Conservation (phyloP, 306 rosid species). For the Potentilla sterilis region DNA sequence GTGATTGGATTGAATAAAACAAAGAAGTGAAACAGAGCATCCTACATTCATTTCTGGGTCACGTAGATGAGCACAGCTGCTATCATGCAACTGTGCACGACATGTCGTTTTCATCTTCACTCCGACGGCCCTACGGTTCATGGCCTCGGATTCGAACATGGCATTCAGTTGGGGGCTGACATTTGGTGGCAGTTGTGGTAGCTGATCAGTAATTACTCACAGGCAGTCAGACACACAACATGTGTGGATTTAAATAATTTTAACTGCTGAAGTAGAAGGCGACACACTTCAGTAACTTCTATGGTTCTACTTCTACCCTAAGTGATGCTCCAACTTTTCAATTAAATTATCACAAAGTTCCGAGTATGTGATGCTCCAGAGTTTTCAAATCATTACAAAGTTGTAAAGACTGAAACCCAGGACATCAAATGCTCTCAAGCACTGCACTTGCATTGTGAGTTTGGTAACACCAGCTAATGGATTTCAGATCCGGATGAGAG, state of each 20-base stretch:
- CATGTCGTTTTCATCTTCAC: slow-evolving; percentile 13
- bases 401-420: not conserved
- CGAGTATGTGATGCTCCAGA: not conserved
- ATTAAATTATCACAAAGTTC: not conserved
- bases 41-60: slow-evolving; percentile 25
- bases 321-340: no score
- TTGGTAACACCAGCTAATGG: not conserved
- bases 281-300: no score
- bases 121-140: not conserved
- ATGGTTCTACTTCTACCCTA: no score
- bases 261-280: not conserved
- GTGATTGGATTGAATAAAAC: not conserved
- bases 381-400: not conserved
- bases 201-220: not conserved
- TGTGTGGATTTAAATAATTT: not conserved
- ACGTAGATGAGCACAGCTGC: not conserved
- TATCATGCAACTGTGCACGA: not conserved
- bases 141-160: not conserved
- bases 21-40: not conserved
- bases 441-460: not conserved
- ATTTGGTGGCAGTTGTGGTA: not conserved
- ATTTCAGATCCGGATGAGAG: not conserved
- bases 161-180: slow-evolving; percentile 2
- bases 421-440: not conserved
- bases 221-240: not conserved